Evolutionary conservation across 257 asterid genomes (phyloP), one percentile per base, ranked within the genome.

Genomic region (Solanum tarijense): DNA sequence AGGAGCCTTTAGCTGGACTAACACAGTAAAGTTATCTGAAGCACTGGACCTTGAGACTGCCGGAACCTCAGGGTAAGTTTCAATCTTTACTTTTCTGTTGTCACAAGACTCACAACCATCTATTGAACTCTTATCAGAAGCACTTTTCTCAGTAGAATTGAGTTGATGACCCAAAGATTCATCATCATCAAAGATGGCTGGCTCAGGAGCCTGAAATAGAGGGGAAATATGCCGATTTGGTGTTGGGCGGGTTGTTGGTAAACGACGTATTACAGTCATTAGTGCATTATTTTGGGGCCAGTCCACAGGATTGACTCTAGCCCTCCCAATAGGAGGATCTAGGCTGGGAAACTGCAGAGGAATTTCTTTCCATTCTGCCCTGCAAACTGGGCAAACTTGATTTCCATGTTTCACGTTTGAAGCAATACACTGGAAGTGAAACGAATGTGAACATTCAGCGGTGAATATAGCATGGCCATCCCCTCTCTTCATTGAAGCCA

Each of bases 391-490:
- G 94, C 99, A 97, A 55, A 94, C 88, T 88, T 92, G 95, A 92
- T 97, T 96, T 21, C 99, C 99, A 74, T 97, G 98, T 91, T 97
- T 96, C 88, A 95, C 98, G 84, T 94, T 97, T 48, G 99, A 97
- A 83, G 98, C 95, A 83, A 97, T 96, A 92, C 99, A 97, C 1
- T 96, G 96, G 92, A 97, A 97, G 91, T 97, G 99, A 84, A 97
- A 97, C 83, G 99, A 95, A 88, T 97, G 99, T 21, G 98, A 95
- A 88, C 99, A 96, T 90, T 97, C 99, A 21, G 98, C 99, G 21
- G 99, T 97, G 90, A 95, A 97, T 69, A 97, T 93, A 21, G 99
- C 99, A 68, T 96, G 99, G 34, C 99, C 99, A 85, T 97, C 97
- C 81, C 99, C 97, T 43, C 95, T 92, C 87, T 90, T 92, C 98